phyloP scores from a whole-genome alignment of 805 yeast genomes.

The Saccharomycopsis sp. region DNA sequence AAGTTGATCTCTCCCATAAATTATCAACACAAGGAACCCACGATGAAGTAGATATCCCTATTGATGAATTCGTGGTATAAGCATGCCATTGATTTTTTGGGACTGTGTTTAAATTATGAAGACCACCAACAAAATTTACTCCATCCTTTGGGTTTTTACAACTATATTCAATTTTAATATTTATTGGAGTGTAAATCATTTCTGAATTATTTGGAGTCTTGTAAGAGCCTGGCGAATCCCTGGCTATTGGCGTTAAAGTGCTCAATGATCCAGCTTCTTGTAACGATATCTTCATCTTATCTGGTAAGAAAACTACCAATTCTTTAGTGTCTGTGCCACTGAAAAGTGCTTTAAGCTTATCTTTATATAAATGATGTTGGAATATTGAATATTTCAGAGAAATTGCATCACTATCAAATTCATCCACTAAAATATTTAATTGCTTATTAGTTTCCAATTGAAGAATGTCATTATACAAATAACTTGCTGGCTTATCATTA shows the following conservation, averaged over 20 bases:
- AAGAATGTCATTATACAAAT: constrained; percentile 47
- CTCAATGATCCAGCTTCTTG: constrained; percentile 41
- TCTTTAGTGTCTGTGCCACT: constrained; percentile 58
- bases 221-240: constrained; percentile 34
- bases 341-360: constrained; percentile 45
- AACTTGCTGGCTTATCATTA: constrained; percentile 53
- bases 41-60: constrained; percentile 79
- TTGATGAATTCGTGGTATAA: constrained; percentile 72
- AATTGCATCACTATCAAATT: constrained; percentile 8
- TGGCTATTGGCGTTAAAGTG: constrained; percentile 32
- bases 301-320: constrained; percentile 56
- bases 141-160: constrained; percentile 67
- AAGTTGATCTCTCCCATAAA: constrained; percentile 79
- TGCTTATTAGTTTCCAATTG: constrained; percentile 33
- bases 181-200: constrained; percentile 63
- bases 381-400: constrained; percentile 22
- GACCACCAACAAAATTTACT: constrained; percentile 62
- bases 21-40: constrained; percentile 98
- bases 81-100: constrained; percentile 64
- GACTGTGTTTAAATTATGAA: constrained; percentile 32
- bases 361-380: constrained; percentile 55
- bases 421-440: constrained; percentile 15
- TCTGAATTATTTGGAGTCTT: constrained; percentile 34
- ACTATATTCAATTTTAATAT: constrained; percentile 59
- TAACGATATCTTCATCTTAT: constrained; percentile 51